Evolutionary conservation across 2,329 filamentous ascomycete genomes (phyloP), one percentile per base, ranked within the genome.

Genomic region (Fusarium tuaranense): DNA sequence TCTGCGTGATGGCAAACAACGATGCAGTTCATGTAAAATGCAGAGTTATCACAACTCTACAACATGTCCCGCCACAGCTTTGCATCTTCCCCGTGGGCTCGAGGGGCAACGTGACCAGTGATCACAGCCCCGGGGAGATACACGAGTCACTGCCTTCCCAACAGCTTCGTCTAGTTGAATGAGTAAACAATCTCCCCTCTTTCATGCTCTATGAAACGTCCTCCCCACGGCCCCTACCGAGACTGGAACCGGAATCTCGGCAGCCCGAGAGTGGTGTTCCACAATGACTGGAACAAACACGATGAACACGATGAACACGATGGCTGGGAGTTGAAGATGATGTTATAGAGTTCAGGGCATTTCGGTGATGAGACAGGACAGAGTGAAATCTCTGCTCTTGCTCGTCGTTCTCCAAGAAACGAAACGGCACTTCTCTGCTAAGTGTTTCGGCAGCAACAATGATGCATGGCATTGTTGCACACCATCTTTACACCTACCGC

Each of bases 141-240:
- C 48, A 55, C 27, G 48, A 55, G 27, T 55, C 48, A 32, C 12
- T 8, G 48, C n/a, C 48, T 32, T n/a, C 8, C 27, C 16, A 55
- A 32, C 18, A 32, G 27, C 48, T 32, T 32, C 18, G 48, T 55
- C 13, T 20, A 20, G 48, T 55, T 55, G 48, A 53, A 30, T 13
- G 48, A 30, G 48, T 12, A 63, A 55, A 51, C 44, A 27, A 53
- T 18, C 12, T 34, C 36, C 22, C 30, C 51, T 55, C 46, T n/a
- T 25, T 51, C 41, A 63, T 51, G 41, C 60, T 38, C 10, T n/a
- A 51, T 63, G 60, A 63, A 63, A 51, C 60, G 27, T 16, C 55
- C 20, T 36, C 48, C n/a, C 13, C 41, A 63, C 30, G 22, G n/a
- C 59, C 27, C 27, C 18, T 39, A 44, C 25, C 18, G 18, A 44